A percentile compares a stretch with the other conserved stretches of the same genome.
Conservation (phyloP, 1,139 yeast species). For the Geotrichum candidum region DNA sequence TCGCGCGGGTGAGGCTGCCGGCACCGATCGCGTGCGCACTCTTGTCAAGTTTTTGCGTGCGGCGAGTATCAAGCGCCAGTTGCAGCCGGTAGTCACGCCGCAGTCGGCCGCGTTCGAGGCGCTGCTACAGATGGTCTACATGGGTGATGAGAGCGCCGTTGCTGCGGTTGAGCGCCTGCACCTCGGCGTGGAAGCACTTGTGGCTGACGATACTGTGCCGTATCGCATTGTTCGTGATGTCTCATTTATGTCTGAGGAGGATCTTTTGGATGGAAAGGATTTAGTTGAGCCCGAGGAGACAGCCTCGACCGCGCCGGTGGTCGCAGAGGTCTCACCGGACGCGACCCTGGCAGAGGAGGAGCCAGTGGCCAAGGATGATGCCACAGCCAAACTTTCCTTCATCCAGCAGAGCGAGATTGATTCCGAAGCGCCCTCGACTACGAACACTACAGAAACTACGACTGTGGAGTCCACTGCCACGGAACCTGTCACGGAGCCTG, state of each 20-base stretch:
- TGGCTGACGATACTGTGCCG: slow-evolving; percentile 26
- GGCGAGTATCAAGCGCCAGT: slow-evolving; percentile 33
- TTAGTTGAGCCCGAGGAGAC: slow-evolving; percentile 9
- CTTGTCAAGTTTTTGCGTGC: slow-evolving; percentile 33
- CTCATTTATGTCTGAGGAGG: slow-evolving; percentile 24
- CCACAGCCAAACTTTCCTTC: slow-evolving; percentile 7
- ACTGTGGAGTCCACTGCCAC: slow-evolving; percentile 17
- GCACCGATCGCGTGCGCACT: slow-evolving; percentile 26
- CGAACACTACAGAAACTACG: slow-evolving; percentile 18
- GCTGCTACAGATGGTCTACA: slow-evolving; percentile 31
- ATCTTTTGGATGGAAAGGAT: slow-evolving; percentile 21
- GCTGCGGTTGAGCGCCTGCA: slow-evolving; percentile 31
- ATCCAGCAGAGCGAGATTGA: slow-evolving; percentile 18
- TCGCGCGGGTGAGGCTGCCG: slow-evolving; percentile 9
- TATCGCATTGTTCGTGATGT: slow-evolving; percentile 25
- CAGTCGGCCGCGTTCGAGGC: slow-evolving; percentile 30
- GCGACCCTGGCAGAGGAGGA: not conserved
- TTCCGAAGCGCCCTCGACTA: slow-evolving; percentile 14
- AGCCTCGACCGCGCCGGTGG: not conserved
- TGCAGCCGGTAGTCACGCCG: slow-evolving; percentile 20
- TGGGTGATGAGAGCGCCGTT: slow-evolving; percentile 33
- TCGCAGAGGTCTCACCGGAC: not conserved
- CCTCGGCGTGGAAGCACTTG: slow-evolving; percentile 27
- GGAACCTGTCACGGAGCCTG: slow-evolving; percentile 1
- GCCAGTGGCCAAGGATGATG: slow-evolving; percentile 7